phyloP scores from a whole-genome alignment of 495 filamentous ascomycete species.

The Penicillium steckii region DNA sequence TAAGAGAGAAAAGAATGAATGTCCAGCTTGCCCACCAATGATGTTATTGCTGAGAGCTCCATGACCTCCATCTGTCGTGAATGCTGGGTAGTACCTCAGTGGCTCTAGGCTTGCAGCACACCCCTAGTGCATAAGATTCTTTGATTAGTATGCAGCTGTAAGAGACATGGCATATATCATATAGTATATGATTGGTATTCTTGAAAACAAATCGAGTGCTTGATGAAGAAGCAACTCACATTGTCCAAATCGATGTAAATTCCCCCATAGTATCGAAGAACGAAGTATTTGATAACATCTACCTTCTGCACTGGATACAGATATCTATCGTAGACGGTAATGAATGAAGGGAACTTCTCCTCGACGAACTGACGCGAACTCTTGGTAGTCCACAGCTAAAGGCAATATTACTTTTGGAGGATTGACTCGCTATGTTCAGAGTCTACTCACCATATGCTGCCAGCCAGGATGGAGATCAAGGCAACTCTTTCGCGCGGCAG shows the following conservation, averaged over 20 bases:
- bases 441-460: conserved; percentile 5
- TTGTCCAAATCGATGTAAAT: conserved; percentile 69
- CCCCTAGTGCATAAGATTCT: conserved; percentile 8
- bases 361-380: conserved; percentile 58
- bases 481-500: conserved; percentile 3
- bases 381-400: conserved; percentile 65
- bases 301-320: conserved; percentile 66
- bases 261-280: conserved; percentile 64
- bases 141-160: neutral
- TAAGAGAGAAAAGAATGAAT: conserved; percentile 16
- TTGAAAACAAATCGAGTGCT: neutral
- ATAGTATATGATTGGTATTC: too few species aligned
- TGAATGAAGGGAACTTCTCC: conserved; percentile 63
- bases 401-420: neutral
- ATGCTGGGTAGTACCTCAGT: conserved; percentile 15
- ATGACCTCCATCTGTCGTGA: conserved; percentile 14
- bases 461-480: conserved; percentile 7
- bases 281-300: conserved; percentile 69
- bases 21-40: conserved; percentile 9
- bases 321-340: conserved; percentile 63
- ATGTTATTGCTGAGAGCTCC: conserved; percentile 20
- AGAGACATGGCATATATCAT: too few species aligned
- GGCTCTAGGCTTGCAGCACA: conserved; percentile 17
- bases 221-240: neutral
- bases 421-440: neutral